Conservation (phyloP, 2,329 filamentous ascomycete species). For the Botrytis pseudocinerea region DNA sequence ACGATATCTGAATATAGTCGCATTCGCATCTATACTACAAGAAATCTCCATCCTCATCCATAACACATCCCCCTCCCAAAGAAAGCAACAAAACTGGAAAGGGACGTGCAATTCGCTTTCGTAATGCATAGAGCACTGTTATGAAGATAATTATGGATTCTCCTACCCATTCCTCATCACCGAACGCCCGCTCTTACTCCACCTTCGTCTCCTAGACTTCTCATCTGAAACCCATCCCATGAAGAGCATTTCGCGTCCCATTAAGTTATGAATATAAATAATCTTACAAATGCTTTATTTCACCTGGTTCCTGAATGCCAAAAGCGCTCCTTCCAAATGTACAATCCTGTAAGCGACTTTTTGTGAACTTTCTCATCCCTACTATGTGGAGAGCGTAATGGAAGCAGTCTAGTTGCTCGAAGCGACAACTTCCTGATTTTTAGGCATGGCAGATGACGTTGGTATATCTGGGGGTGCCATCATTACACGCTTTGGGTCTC, state of each 20-base stretch:
- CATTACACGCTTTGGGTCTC: constrained; percentile 37
- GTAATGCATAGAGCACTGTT: background rate
- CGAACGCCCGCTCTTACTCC: constrained; percentile 9
- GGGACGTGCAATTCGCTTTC: background rate
- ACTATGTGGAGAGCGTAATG: background rate
- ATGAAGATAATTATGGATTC: background rate
- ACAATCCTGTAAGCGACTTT: constrained; percentile 8
- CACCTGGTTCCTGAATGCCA: background rate
- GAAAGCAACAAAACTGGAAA: background rate
- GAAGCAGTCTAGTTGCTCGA: background rate
- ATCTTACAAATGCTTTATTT: constrained; percentile 20
- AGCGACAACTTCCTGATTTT: background rate
- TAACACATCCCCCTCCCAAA: no score
- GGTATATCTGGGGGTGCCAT: constrained; percentile 30
- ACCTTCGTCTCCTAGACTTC: background rate
- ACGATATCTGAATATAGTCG: background rate
- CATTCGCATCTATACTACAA: background rate
- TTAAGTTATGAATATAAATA: constrained; percentile 15
- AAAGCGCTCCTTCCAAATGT: constrained; percentile 9
- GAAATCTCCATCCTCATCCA: background rate
- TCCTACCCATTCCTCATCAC: constrained; percentile 5
- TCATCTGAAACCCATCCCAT: constrained; percentile 13
- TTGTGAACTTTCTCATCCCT: background rate
- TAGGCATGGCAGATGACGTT: constrained; percentile 12
- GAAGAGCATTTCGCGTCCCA: constrained; percentile 5